Percentiles rank a stretch among this genome's conserved stretches.
Conservation (phyloP, 768 basidiomycete genomes). For the Mycena maculata region DNA sequence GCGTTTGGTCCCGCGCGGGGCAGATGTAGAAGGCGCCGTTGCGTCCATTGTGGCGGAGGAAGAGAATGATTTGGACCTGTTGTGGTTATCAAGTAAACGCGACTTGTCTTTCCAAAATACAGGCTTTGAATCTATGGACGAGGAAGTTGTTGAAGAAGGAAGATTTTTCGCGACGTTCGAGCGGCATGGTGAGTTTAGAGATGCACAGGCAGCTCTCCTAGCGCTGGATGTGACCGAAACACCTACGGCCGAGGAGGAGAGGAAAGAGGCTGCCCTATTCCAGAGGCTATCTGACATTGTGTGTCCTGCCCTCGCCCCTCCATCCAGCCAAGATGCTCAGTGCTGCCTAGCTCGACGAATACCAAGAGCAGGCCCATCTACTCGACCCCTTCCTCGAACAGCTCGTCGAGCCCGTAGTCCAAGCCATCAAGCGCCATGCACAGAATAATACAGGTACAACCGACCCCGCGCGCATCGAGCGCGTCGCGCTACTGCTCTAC, state of each 20-base stretch:
- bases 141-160: conserved; percentile 55
- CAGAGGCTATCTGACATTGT: conserved; percentile 64
- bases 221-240: conserved; percentile 56
- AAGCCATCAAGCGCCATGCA: conserved; percentile 67
- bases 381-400: conserved; percentile 89
- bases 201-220: conserved; percentile 64
- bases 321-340: neutral
- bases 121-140: conserved; percentile 22
- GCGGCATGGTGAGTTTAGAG: conserved; percentile 67
- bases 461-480: conserved; percentile 54
- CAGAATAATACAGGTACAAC: conserved; percentile 48
- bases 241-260: conserved; percentile 56
- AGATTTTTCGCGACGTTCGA: conserved; percentile 69
- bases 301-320: conserved; percentile 40
- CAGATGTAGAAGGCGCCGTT: neutral
- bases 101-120: no score
- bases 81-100: neutral
- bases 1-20: conserved; percentile 32
- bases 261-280: conserved; percentile 53
- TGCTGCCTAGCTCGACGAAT: conserved; percentile 76
- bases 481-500: conserved; percentile 76
- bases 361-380: conserved; percentile 93
- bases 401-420: conserved; percentile 81
- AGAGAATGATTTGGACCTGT: neutral
- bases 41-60: conserved; percentile 9